Percentiles rank a stretch among this genome's conserved stretches.
Conservation (phyloP, 2,329 filamentous ascomycete species). For the Xylariaceae sp. region DNA sequence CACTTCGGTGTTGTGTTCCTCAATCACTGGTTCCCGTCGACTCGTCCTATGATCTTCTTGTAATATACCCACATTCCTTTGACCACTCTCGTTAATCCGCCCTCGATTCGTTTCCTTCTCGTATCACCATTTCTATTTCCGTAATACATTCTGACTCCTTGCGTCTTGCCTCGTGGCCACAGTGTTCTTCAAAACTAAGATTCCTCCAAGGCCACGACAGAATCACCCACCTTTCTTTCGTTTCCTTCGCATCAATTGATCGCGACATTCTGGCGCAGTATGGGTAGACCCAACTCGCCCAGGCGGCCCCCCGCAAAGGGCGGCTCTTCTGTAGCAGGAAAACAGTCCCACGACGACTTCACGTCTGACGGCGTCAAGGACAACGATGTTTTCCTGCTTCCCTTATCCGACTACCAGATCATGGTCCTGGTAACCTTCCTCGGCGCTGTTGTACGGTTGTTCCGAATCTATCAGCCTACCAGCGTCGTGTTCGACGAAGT, state of each 20-base stretch:
- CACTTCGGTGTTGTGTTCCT: slow-evolving; percentile 8
- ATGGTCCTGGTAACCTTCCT: slow-evolving; percentile 68
- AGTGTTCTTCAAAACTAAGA: neutral
- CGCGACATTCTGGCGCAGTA: slow-evolving; percentile 22
- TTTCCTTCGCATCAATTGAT: neutral
- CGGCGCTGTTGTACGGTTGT: slow-evolving; percentile 75
- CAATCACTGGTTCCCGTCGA: slow-evolving; percentile 16
- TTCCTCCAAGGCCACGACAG: slow-evolving; percentile 26
- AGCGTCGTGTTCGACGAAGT: slow-evolving; percentile 99
- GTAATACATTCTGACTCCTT: slow-evolving; percentile 15
- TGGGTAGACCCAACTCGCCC: slow-evolving; percentile 38
- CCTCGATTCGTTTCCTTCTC: slow-evolving; percentile 21
- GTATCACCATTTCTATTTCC: slow-evolving; percentile 3
- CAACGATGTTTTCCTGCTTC: slow-evolving; percentile 87
- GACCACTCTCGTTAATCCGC: slow-evolving; percentile 38
- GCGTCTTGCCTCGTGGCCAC: slow-evolving; percentile 12
- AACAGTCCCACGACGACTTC: slow-evolving; percentile 50
- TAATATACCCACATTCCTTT: slow-evolving; percentile 39
- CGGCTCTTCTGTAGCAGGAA: slow-evolving; percentile 29
- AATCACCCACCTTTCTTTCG: slow-evolving; percentile 15
- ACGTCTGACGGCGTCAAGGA: slow-evolving; percentile 75
- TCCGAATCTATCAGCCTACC: slow-evolving; percentile 91
- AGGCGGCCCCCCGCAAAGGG: slow-evolving; percentile 36
- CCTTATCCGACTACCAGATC: slow-evolving; percentile 75
- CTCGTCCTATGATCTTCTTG: slow-evolving; percentile 27